Base-by-base conservation (phyloP, 2,329 filamentous ascomycete genomes). In the Tolypocladium cylindrosporum region DNA sequence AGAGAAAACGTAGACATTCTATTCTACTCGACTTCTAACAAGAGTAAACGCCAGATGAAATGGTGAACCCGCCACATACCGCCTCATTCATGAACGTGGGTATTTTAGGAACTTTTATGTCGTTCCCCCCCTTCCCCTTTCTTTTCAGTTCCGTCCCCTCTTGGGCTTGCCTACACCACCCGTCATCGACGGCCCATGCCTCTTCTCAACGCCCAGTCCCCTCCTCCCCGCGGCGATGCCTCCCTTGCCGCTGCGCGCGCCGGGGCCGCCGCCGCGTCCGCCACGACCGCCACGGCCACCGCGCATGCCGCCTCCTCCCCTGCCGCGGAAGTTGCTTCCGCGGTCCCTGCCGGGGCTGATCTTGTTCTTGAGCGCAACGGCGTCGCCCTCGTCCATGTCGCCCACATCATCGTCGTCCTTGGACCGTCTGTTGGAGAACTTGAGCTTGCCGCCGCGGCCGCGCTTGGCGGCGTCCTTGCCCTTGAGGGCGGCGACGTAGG, bases 401-500 rank as follows among this genome's bases (percentile, higher is more conserved):
- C 79, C 79, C 37, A 77, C 75, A 19, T 79, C 80, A 34, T 79
- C 75, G 48, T 76, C 76, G 36, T 75, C 75, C 54, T 74, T 74
- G 58, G 72, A 71, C 57, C 76, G 77, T 68, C 79, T 82, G 71
- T 89, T 89, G 42, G 83, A 85, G 75, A 88, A 89, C 76, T 89
- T 89, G 65, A 90, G 76, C 71, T 84, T 83, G 52, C 86, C 87
- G 55, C 85, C 81, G 60, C 84, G 80, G 27, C 86, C 86, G 48
- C 85, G 80, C 66, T 80, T 80, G 21, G 82, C 84, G 1, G 81
- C 83, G 65, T 89, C 85, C 67, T 84, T 83, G 68, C 86, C 83
- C 69, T 84, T 83, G 62, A 90, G 79, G 24, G 87, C 87, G 16
- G 84, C 83, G 45, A 89, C 84, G 68, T 89, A 89, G 27, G 87